Evolutionary conservation across 2,329 filamentous ascomycete species (phyloP), one percentile per base, ranked within the genome.

Genomic region (Alternaria incomplexa): DNA sequence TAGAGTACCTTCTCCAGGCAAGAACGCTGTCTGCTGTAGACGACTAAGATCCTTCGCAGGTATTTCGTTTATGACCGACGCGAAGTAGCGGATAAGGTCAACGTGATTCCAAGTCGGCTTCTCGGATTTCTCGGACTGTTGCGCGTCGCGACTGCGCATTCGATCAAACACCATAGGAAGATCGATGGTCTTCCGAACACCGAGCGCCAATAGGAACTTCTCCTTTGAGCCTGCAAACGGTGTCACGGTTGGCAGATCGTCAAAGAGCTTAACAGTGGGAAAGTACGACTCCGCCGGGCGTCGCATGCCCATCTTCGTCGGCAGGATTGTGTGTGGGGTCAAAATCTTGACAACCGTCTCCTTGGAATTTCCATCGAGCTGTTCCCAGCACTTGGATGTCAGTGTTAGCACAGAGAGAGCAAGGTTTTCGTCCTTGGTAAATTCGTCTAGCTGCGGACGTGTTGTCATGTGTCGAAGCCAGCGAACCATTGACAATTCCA

Each of bases 171-270:
- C 96, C 28, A 96, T 95, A 30, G 93, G 93, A 2, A 99, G 83
- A 70, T 99, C 96, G 20, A 99, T 90, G 0, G 96, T 99, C 82
- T 98, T 98, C 62, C 96, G 89, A 25, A 99, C 94, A 4, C 96
- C 95, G 30, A 99, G 84, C 2, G 92, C 88, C 3, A 87, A 82
- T 46, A 99, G 81, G 65, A 99, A 92, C 77, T 96, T 97, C 48
- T 98, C 95, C 77, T 97, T 98, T 12, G 97, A 87, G 30, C 89
- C 88, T 44, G 90, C 67, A 51, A 79, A 89, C 46, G 94, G 89
- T 12, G 90, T 88, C 2, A 98, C 89, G 12, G 91, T 90, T 0
- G 96, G 94, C 15, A 99, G 84, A 76, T 99, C 96, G 65, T 97
- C 93, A 74, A 99, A 99, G 0, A 99, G 84, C 77, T 93, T 96